Evolutionary conservation across 2,329 filamentous ascomycete genomes (phyloP).

Genomic region (Cyphellophora attinorum): DNA sequence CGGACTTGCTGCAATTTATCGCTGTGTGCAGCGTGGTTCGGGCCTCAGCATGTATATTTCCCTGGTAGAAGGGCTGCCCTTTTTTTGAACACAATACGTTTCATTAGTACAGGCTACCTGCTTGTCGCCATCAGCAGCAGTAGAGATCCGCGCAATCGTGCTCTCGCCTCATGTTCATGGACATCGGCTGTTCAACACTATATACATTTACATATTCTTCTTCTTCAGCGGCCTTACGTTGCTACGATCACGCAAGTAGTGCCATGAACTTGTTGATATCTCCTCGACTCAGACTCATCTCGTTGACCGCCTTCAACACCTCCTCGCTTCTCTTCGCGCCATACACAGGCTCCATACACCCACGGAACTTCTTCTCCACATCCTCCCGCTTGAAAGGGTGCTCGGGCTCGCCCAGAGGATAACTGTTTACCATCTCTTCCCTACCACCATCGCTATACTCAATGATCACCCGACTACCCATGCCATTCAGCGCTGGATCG

Average conservation of each 20-base stretch:
- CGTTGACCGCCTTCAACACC: slow-evolving; percentile 1
- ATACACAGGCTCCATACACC: neutral
- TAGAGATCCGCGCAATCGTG: no score
- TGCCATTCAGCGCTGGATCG: slow-evolving; percentile 6
- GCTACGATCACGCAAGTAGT: slow-evolving; percentile 1
- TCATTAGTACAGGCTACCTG: no score
- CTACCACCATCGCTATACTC: slow-evolving; percentile 12
- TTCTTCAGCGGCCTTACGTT: no score
- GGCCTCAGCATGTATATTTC: no score
- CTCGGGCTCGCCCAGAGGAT: slow-evolving; percentile 14
- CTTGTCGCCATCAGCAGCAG: no score
- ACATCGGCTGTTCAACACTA: no score
- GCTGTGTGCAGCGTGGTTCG: no score
- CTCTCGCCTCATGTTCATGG: no score
- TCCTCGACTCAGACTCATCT: neutral
- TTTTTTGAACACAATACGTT: no score
- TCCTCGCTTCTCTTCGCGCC: neutral
- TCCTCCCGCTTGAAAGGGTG: slow-evolving; percentile 15
- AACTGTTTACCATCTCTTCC: slow-evolving; percentile 10
- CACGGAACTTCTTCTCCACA: slow-evolving; percentile 14
- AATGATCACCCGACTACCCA: slow-evolving; percentile 10
- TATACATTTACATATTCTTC: no score
- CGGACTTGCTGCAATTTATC: no score
- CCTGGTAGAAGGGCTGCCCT: no score
- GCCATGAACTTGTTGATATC: slow-evolving; percentile 1